These are phyloP conservation scores for Nicotiana attenuata DNA, from an alignment of 257 asterid genomes.

Conservation along the genomic window DNA sequence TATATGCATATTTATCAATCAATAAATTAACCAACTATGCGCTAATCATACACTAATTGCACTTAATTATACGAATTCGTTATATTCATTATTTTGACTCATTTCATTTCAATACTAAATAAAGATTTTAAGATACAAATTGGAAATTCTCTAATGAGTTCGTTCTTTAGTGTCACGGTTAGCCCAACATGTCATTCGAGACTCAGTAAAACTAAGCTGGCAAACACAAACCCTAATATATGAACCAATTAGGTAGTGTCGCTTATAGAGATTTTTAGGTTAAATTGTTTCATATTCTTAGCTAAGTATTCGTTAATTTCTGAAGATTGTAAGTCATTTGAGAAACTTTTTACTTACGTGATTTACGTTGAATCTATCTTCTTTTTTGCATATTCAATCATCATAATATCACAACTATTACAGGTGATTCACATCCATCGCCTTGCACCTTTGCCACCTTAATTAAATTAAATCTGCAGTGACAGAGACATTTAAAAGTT, in stretches of 20 bases:
- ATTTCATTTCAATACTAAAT: background rate
- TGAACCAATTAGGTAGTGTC: background rate
- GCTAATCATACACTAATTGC: background rate
- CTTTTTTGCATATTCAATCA: constrained; percentile 1
- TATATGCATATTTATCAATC: background rate
- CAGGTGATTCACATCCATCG: background rate
- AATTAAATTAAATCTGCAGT: background rate
- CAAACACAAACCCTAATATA: background rate
- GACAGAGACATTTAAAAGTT: background rate
- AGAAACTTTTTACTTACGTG: background rate
- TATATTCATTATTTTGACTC: background rate
- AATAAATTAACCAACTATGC: too few relatives aligned
- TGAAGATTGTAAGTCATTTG: background rate
- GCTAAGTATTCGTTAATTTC: background rate
- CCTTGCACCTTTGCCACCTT: background rate
- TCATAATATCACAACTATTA: background rate
- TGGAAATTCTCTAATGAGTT: too few relatives aligned
- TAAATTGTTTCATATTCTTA: too few relatives aligned
- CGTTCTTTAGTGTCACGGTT: too few relatives aligned
- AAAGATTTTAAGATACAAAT: too few relatives aligned
- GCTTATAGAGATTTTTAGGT: too few relatives aligned
- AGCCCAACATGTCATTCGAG: background rate
- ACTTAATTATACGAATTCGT: background rate
- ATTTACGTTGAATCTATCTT: background rate
- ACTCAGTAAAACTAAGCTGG: background rate